phyloP scores from a whole-genome alignment of 805 yeast species.

The Sugiyamaella marilandica region DNA sequence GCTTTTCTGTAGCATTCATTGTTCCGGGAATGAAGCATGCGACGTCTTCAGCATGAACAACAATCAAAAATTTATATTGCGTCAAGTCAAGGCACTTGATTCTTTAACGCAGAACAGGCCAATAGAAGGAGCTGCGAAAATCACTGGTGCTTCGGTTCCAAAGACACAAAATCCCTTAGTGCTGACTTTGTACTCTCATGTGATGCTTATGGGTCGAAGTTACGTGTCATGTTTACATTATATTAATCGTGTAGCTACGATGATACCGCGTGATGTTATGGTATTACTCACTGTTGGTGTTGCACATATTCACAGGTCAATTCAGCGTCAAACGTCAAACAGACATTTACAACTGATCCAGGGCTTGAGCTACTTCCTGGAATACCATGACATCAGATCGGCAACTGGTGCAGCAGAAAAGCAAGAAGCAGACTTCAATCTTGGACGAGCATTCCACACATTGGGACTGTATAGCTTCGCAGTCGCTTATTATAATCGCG shows the following conservation, averaged over 20 bases:
- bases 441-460: conserved; percentile 81
- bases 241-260: conserved; percentile 61
- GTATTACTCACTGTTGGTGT: conserved; percentile 69
- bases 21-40: conserved; percentile 55
- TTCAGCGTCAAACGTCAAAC: conserved; percentile 82
- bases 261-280: conserved; percentile 71
- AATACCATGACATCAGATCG: conserved; percentile 55
- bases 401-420: conserved; percentile 39
- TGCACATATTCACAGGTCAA: conserved; percentile 80
- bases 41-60: conserved; percentile 68
- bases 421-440: conserved; percentile 77
- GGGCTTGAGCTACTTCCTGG: conserved; percentile 72
- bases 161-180: conserved; percentile 50
- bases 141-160: conserved; percentile 31
- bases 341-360: conserved; percentile 85
- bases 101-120: conserved; percentile 50
- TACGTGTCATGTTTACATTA: conserved; percentile 80
- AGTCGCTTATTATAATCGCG: conserved; percentile 64
- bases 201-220: conserved; percentile 75
- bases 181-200: conserved; percentile 71
- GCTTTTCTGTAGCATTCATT: conserved; percentile 61
- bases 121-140: conserved; percentile 75
- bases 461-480: conserved; percentile 76
- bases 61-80: conserved; percentile 82
- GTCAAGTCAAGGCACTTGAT: conserved; percentile 89